Evolutionary conservation across 2,329 filamentous ascomycete species (phyloP).

Genomic region (Fonsecaea pedrosoi): DNA sequence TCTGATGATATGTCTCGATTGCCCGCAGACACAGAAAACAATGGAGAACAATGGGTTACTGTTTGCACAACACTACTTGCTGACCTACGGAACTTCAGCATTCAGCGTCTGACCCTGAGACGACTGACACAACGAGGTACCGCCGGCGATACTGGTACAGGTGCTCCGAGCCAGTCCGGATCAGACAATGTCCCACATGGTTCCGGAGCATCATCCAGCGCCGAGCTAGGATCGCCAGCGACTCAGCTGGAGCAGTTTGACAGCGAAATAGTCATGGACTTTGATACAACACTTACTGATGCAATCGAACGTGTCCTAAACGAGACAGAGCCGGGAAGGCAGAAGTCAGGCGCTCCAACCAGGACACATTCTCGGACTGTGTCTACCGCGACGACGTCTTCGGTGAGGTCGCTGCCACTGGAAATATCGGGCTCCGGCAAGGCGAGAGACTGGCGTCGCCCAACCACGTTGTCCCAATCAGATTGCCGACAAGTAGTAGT

Average conservation of each 20-base stretch:
- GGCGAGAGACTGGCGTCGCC: slow-evolving; percentile 14
- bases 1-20: slow-evolving; percentile 10
- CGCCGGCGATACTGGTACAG: background rate
- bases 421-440: slow-evolving; percentile 30
- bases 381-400: slow-evolving; percentile 37
- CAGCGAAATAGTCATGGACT: slow-evolving; percentile 63
- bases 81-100: slow-evolving; percentile 60
- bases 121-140: slow-evolving; percentile 48
- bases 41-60: slow-evolving; percentile 56
- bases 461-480: slow-evolving; percentile 23
- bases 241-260: slow-evolving; percentile 47
- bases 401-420: slow-evolving; percentile 39
- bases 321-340: slow-evolving; percentile 23
- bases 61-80: slow-evolving; percentile 64
- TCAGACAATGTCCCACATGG: background rate
- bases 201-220: background rate
- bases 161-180: background rate
- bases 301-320: slow-evolving; percentile 62
- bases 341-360: slow-evolving; percentile 19
- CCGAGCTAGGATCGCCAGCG: background rate
- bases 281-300: slow-evolving; percentile 64
- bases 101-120: slow-evolving; percentile 63
- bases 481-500: slow-evolving; percentile 63
- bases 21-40: slow-evolving; percentile 7
- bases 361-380: slow-evolving; percentile 33